phyloP scores from a whole-genome alignment of 257 asterid species.

The Eucommia ulmoides region DNA sequence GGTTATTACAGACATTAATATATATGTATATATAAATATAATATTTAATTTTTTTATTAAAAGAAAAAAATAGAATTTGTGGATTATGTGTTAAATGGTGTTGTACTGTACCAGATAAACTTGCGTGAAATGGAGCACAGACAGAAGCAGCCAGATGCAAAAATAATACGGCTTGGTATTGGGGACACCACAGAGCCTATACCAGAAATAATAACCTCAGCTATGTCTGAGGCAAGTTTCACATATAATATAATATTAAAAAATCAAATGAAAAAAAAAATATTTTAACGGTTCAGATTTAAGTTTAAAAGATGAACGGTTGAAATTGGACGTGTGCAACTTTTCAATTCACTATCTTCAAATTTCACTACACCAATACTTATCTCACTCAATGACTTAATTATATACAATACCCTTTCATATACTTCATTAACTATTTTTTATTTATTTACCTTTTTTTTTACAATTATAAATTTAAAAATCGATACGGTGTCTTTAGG shows the following conservation, averaged over 20 bases:
- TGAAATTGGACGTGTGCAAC: too few relatives aligned
- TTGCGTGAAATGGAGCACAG: neutral
- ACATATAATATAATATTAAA: neutral
- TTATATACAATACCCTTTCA: neutral
- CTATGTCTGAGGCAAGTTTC: neutral
- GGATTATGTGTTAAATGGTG: too few relatives aligned
- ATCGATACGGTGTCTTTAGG: too few relatives aligned
- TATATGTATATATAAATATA: too few relatives aligned
- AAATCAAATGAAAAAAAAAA: too few relatives aligned
- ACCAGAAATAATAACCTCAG: neutral
- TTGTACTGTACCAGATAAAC: neutral
- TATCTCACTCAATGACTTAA: neutral
- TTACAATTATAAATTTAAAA: neutral
- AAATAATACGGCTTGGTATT: conserved; percentile 1
- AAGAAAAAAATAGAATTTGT: too few relatives aligned
- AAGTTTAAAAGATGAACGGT: too few relatives aligned
- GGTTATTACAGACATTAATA: too few relatives aligned
- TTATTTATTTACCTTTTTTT: neutral
- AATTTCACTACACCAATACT: too few relatives aligned
- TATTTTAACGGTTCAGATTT: too few relatives aligned
- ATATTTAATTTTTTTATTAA: too few relatives aligned
- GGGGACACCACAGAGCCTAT: conserved; percentile 1
- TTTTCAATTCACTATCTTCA: too few relatives aligned
- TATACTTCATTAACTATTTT: neutral
- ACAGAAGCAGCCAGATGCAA: neutral